phyloP scores from a whole-genome alignment of 208 protist genomes.

The Naegleria gruberi region DNA sequence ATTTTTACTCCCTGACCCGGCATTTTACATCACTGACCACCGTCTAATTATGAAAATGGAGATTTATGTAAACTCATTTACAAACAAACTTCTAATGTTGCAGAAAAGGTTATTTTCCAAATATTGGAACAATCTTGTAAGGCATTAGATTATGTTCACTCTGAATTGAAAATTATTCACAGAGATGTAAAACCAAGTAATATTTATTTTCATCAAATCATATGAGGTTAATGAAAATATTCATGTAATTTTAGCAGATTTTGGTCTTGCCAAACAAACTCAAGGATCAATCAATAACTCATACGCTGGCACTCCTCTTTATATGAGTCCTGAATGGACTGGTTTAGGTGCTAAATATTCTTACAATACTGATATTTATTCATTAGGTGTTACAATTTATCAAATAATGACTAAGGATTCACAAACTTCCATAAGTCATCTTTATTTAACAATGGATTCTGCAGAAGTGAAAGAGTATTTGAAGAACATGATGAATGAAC shows the following conservation, averaged over 20 bases:
- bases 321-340: neutral
- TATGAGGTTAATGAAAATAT: neutral
- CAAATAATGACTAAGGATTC: neutral
- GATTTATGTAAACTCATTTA: no score
- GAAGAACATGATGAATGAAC: neutral
- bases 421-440: neutral
- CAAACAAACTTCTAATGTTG: no score
- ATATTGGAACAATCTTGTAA: neutral
- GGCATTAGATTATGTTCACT: neutral
- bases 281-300: neutral
- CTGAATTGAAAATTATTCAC: neutral
- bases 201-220: neutral
- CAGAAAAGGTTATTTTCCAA: no score
- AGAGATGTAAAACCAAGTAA: neutral
- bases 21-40: no score
- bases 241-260: neutral
- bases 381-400: neutral
- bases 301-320: neutral
- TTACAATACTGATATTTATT: neutral
- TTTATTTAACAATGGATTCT: neutral
- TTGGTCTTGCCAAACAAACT: neutral
- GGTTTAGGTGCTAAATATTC: neutral
- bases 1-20: no score
- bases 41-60: no score
- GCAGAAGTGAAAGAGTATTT: no score